These are phyloP conservation scores for Vitis hybrid DNA, from an alignment of 177 flowering plant genomes.

Conservation along the genomic window DNA sequence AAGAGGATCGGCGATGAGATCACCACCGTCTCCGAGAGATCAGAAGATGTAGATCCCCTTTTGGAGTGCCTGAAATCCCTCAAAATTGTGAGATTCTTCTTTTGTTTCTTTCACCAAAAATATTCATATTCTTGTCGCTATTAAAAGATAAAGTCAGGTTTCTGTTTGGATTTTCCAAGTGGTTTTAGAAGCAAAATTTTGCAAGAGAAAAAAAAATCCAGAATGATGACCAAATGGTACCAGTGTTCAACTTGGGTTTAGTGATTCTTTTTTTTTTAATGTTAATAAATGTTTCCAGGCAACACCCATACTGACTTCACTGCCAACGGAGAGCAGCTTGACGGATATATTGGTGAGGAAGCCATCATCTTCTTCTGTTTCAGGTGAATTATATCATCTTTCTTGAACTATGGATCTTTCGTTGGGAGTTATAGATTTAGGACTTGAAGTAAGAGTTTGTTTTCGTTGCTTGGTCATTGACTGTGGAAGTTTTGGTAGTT, in stretches of 20 bases:
- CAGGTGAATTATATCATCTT: conserved; percentile 28
- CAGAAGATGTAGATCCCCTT: conserved; percentile 63
- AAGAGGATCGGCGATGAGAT: conserved; percentile 54
- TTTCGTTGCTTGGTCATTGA: not conserved
- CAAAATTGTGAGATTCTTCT: conserved; percentile 51
- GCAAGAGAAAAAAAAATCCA: too few species aligned
- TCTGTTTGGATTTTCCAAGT: not conserved
- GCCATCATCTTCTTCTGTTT: conserved; percentile 51
- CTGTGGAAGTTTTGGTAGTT: not conserved
- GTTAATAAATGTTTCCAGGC: conserved; percentile 33
- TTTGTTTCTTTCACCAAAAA: not conserved
- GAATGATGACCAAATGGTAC: too few species aligned
- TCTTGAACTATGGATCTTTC: not conserved
- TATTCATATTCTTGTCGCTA: not conserved
- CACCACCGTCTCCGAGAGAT: conserved; percentile 70
- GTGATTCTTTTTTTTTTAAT: conserved; percentile 1
- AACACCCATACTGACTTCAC: conserved; percentile 65
- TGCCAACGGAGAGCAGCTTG: conserved; percentile 71
- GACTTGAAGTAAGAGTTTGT: not conserved
- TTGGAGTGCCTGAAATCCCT: conserved; percentile 71
- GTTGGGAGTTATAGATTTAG: not conserved
- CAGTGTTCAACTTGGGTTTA: not conserved
- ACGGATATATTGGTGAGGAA: conserved; percentile 84
- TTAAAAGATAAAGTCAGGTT: not conserved
- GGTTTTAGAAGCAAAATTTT: too few species aligned